Conservation (phyloP, 2,329 filamentous ascomycete genomes). For the Tolypocladium endophyticum region DNA sequence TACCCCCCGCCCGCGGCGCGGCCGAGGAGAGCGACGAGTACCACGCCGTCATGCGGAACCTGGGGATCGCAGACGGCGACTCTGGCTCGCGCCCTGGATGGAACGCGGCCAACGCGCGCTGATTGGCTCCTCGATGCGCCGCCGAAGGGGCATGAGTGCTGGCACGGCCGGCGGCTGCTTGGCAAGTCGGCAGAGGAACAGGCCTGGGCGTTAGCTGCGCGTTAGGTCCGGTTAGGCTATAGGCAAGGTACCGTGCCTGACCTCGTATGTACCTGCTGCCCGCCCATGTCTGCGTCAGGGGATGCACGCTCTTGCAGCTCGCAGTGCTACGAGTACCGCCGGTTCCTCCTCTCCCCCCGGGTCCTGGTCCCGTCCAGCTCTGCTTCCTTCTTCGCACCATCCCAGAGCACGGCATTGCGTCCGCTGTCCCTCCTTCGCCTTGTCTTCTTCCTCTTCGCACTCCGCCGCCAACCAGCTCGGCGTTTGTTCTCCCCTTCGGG, state of each 20-base stretch:
- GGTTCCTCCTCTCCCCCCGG: background rate
- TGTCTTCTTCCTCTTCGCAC: background rate
- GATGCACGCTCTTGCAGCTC: background rate
- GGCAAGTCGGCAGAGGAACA: background rate
- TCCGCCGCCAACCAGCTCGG: background rate
- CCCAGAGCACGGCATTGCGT: background rate
- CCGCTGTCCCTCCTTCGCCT: background rate
- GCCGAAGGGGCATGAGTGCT: background rate
- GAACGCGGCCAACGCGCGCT: constrained; percentile 1
- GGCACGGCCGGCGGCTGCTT: background rate
- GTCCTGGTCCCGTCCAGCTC: background rate
- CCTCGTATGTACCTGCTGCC: background rate
- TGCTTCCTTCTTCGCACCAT: background rate
- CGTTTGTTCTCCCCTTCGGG: background rate
- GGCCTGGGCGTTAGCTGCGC: background rate
- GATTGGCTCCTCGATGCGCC: background rate
- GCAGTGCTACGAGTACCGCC: background rate
- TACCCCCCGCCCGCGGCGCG: background rate
- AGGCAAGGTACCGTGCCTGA: background rate
- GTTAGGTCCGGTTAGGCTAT: no score
- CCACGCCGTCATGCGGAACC: background rate
- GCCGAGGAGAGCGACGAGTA: background rate
- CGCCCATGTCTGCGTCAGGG: background rate
- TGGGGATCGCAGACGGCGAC: background rate
- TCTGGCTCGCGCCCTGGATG: background rate